Base-by-base conservation (phyloP, 805 yeast species). In the Novakomyces olei region DNA sequence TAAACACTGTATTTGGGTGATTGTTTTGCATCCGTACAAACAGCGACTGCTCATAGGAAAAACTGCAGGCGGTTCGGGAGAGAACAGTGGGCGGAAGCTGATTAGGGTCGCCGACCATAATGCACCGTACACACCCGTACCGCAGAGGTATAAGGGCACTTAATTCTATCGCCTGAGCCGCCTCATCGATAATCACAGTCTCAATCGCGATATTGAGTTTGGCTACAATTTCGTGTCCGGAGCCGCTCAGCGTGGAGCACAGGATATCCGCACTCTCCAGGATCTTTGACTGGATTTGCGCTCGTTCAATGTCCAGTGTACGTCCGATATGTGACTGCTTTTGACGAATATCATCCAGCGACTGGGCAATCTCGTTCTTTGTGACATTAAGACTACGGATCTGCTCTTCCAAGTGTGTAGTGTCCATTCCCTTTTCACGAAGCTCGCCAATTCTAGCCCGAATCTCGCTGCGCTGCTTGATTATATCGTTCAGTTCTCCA, bases 31-130 rank as follows among this genome's bases (percentile, higher is more conserved):
- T 83, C 39, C 98, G 64, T 27, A 85, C 96, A 51, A 88, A 88
- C 46, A 88, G 58, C 47, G 92, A 76, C 51, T 85, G 93, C 40
- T 85, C 93, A 47, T 88, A 88, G 27, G 69, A 67, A 43, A 61
- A 66, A 4, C 67, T 58, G 1, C 91, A 73, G 1, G 98, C 96
- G 9, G 69, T 73, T 43, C 76, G 81, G 0, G 95, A 85, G 14
- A 88, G 54, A 7, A 85, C 96, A 0, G 98, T 85, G 0, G 98
- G 98, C 0, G 98, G 98, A 39, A 88, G 62, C 55, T 88, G 98
- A 49, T 88, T 83, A 2, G 96, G 96, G 56, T 88, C 98, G 50
- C 98, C 98, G 29, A 88, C 98, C 92, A 88, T 76, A 31, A 88
- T 74, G 55, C 96, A 85, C 35, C 71, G 69, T 37, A 64, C 71